phyloP scores from a whole-genome alignment of 1,284 basidiomycete genomes.

The Cryptococcus sp. region DNA sequence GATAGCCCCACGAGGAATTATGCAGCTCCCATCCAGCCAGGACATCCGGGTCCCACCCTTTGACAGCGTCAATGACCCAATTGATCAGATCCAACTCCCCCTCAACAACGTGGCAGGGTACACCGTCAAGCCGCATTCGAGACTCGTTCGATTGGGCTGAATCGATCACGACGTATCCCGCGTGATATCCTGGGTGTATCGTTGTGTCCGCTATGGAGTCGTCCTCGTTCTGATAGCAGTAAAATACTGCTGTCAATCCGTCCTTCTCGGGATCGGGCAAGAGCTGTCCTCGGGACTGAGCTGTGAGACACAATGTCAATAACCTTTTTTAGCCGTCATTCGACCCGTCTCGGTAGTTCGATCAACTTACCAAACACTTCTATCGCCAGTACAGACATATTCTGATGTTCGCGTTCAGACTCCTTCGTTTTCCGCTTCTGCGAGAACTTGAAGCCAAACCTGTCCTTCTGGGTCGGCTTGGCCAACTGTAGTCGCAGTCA shows the following conservation, averaged over 20 bases:
- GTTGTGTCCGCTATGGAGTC: constrained; percentile 55
- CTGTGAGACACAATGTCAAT: constrained; percentile 49
- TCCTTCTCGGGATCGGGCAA: constrained; percentile 74
- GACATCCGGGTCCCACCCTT: constrained; percentile 85
- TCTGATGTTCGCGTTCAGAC: constrained; percentile 64
- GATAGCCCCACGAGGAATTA: constrained; percentile 85
- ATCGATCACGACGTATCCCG: constrained; percentile 66
- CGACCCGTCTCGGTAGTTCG: background rate
- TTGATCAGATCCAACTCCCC: constrained; percentile 84
- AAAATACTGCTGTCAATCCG: constrained; percentile 71
- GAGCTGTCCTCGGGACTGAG: constrained; percentile 64
- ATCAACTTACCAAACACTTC: constrained; percentile 74
- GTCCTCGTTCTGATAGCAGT: constrained; percentile 64
- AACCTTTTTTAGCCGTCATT: too few relatives aligned
- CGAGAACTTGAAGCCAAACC: constrained; percentile 67
- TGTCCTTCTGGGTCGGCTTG: constrained; percentile 72
- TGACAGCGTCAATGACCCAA: constrained; percentile 70
- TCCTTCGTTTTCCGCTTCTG: constrained; percentile 56
- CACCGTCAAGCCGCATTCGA: constrained; percentile 46
- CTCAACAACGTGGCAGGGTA: constrained; percentile 62
- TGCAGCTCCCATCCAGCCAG: constrained; percentile 92
- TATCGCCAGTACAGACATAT: constrained; percentile 78
- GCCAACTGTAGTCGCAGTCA: constrained; percentile 61
- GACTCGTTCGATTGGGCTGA: constrained; percentile 29
- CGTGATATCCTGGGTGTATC: constrained; percentile 53